These are phyloP conservation scores for Drechslera avenae DNA, from an alignment of 2,329 filamentous ascomycete genomes.

Conservation along the genomic window DNA sequence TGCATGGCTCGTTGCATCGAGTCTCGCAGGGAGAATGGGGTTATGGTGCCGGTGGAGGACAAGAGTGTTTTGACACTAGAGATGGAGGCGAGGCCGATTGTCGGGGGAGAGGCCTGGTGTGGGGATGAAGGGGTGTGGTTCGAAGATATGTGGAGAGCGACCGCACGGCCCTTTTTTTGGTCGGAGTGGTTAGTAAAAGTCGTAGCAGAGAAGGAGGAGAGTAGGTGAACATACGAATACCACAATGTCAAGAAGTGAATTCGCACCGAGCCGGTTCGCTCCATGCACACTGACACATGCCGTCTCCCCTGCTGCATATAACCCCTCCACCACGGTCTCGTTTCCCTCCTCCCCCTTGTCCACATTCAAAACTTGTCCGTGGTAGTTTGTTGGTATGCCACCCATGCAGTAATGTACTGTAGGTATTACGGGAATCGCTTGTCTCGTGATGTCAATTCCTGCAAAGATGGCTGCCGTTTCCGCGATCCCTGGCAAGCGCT, in stretches of 20 bases:
- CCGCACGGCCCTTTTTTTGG: constrained; percentile 49
- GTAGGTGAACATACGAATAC: constrained; percentile 48
- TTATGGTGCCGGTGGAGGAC: constrained; percentile 43
- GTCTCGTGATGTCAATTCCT: constrained; percentile 56
- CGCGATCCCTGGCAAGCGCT: constrained; percentile 57
- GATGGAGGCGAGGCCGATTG: constrained; percentile 46
- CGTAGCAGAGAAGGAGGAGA: background rate
- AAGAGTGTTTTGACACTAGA: constrained; percentile 46
- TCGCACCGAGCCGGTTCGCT: constrained; percentile 56
- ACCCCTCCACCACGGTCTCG: constrained; percentile 52
- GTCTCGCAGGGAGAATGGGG: constrained; percentile 47
- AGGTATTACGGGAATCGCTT: constrained; percentile 58
- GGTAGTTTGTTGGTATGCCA: constrained; percentile 57
- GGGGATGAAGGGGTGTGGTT: constrained; percentile 47
- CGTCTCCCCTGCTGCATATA: constrained; percentile 57
- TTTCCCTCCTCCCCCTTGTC: constrained; percentile 31
- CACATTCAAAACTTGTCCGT: constrained; percentile 54
- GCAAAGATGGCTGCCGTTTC: constrained; percentile 58
- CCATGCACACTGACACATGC: constrained; percentile 58
- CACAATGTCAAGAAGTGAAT: constrained; percentile 57
- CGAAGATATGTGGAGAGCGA: constrained; percentile 50
- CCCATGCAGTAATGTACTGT: constrained; percentile 61
- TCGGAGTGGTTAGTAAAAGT: background rate
- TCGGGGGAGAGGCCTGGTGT: constrained; percentile 41
- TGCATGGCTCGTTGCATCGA: constrained; percentile 57